These are phyloP conservation scores for Lipomyces japonicus DNA, from an alignment of 805 yeast species.

Conservation along the genomic window DNA sequence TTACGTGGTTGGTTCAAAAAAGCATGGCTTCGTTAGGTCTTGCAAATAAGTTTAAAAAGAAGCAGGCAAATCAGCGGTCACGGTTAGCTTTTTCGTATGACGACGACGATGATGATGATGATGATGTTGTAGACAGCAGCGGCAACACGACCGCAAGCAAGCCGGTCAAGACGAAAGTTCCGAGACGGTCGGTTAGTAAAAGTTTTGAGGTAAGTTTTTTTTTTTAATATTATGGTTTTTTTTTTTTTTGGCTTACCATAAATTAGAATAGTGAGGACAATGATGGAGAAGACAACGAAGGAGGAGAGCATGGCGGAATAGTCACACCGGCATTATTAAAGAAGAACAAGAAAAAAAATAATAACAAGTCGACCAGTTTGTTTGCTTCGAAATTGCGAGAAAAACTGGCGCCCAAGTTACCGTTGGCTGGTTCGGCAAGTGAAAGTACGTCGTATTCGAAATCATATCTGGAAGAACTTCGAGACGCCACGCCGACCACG, in stretches of 20 bases:
- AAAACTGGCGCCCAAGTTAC: conserved; percentile 16
- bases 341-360: conserved; percentile 9
- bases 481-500: conserved; percentile 19
- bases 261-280: not conserved
- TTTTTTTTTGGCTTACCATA: too few species aligned
- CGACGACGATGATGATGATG: conserved; percentile 13
- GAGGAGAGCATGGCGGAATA: conserved; percentile 9
- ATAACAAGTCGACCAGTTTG: conserved; percentile 2
- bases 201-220: too few species aligned
- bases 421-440: not conserved
- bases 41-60: conserved; percentile 11
- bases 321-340: conserved; percentile 18
- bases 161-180: too few species aligned
- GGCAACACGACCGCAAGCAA: too few species aligned
- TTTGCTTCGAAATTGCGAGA: conserved; percentile 12
- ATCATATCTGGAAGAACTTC: conserved; percentile 20
- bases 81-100: conserved; percentile 15
- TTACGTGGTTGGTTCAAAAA: too few species aligned
- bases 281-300: conserved; percentile 4
- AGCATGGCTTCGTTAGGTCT: conserved; percentile 11
- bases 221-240: too few species aligned
- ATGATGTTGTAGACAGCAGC: too few species aligned
- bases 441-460: conserved; percentile 8
- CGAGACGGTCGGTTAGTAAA: too few species aligned
- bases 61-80: conserved; percentile 11